These are phyloP conservation scores for Fraxinus xanthoxyloides DNA, from an alignment of 305 asterid species.

Conservation along the genomic window DNA sequence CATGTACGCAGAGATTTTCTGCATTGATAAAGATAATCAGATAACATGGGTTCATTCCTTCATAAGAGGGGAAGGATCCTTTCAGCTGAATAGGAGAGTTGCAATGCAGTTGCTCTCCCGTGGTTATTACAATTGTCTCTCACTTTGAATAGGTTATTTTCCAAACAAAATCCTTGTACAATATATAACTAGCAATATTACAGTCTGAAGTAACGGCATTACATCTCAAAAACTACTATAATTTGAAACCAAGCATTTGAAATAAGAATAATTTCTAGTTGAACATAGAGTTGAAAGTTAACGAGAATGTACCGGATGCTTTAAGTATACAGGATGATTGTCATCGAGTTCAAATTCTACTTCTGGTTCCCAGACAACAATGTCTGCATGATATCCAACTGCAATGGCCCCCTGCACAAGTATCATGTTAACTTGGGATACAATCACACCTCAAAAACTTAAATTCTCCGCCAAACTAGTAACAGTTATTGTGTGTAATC, in stretches of 20 bases:
- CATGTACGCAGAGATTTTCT: constrained; percentile 86
- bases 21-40: constrained; percentile 20
- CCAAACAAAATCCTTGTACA: not conserved
- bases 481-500: not conserved
- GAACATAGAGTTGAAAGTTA: not conserved
- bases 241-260: not conserved
- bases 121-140: not conserved
- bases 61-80: not conserved
- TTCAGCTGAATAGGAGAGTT: not conserved
- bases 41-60: not conserved
- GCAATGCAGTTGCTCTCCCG: not conserved
- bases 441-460: not conserved
- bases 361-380: constrained; percentile 91
- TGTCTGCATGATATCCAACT: constrained; percentile 73
- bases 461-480: not conserved
- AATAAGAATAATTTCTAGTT: not conserved
- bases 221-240: not conserved
- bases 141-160: not conserved
- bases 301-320: constrained; percentile 59
- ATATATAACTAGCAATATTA: not conserved
- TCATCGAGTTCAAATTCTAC: constrained; percentile 62
- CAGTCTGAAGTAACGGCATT: not conserved
- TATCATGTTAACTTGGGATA: not conserved
- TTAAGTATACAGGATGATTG: constrained; percentile 51
- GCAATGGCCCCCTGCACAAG: constrained; percentile 65